Base-by-base conservation (phyloP, 1,284 basidiomycete genomes). In the Pseudozyma hubeiensis region DNA sequence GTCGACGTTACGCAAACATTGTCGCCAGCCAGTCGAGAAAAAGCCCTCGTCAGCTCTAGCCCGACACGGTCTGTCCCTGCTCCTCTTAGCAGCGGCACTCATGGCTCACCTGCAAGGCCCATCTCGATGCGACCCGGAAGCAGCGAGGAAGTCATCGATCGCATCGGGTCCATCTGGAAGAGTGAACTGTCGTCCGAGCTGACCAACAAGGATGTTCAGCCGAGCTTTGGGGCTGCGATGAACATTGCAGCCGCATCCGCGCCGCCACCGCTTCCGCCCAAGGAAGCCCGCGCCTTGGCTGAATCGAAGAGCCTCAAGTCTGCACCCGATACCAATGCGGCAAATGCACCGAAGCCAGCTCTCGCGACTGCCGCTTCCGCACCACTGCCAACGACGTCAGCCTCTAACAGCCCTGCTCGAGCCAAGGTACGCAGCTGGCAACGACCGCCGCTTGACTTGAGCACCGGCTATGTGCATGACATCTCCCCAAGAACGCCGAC, bases 251-350 rank as follows among this genome's bases (percentile, higher is more conserved):
- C 51, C 24, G 58, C 51, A n/a, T 52, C 50, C 2, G 46, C n/a
- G 6, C 64, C 69, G 19, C 77, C 77, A n/a, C 77, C 77, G 13
- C 24, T 78, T 17, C 77, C 77, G 10, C 77, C 77, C 16, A 78
- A 75, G 44, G 76, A 77, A 31, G 24, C 59, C 1, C 40, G 46
- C 33, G 17, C 52, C 1, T 40, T 50, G 13, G 24, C 33, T 17
- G 37, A 41, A 7, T 34, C 54, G 13, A 53, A 49, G 16, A 54
- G 46, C 34, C n/a, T 43, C 10, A 46, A 60, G 19, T 14, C 43
- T 3, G 29, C 35, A 11, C 45, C 62, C 0, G 40, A 48, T 17
- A 31, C 43, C 5, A 60, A 33, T 7, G 30, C n/a, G 14, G 10
- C 55, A 34, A 46, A 9, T 14, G 6, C 34, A 14, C 39, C 39